Evolutionary conservation across 129 eudicot species (phyloP).

Genomic region (Gnaphalium uliginosum): DNA sequence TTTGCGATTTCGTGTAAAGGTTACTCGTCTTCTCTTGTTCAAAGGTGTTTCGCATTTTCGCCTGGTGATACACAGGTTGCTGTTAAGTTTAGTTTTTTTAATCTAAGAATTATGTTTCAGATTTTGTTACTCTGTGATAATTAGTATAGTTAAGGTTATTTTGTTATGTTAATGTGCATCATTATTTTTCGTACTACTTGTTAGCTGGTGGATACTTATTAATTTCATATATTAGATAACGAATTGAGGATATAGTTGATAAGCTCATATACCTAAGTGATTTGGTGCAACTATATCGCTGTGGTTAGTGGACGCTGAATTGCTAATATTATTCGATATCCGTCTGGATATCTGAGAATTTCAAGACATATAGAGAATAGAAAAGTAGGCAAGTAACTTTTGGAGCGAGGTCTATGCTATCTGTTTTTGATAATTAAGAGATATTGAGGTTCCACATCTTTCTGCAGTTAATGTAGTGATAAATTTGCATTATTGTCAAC

Average conservation of each 20-base stretch:
- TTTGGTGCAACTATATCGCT: no score
- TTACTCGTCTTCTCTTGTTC: constrained; percentile 68
- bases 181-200: neutral
- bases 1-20: constrained; percentile 52
- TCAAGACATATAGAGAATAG: neutral
- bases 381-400: constrained; percentile 9
- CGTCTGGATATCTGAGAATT: neutral
- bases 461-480: neutral
- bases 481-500: constrained; percentile 2
- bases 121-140: neutral
- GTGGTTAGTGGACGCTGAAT: constrained; percentile 7
- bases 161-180: constrained; percentile 5
- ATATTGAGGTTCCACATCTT: neutral
- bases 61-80: constrained; percentile 85
- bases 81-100: no score
- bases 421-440: neutral
- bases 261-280: no score
- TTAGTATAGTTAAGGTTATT: neutral
- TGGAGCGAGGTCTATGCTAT: constrained; percentile 2
- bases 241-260: no score
- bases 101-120: neutral
- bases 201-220: neutral
- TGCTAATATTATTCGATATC: neutral
- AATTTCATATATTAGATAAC: neutral
- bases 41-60: constrained; percentile 81